Evolutionary conservation across 2,329 filamentous ascomycete genomes (phyloP).

Genomic region (Aspergillus arachidicola): DNA sequence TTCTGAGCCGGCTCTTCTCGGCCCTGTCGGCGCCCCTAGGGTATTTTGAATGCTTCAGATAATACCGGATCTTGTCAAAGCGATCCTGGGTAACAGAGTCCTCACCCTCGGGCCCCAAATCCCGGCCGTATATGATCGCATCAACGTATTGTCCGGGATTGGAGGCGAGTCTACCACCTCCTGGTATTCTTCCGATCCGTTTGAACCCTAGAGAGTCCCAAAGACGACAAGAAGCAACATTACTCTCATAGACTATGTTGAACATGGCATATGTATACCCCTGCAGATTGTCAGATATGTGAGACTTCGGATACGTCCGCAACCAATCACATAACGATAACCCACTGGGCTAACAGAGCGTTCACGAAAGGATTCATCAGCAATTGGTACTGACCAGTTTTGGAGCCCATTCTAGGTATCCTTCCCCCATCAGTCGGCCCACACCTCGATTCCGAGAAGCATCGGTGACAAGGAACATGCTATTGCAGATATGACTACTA

Average conservation of each 20-base stretch:
- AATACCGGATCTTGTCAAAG: conserved; percentile 98
- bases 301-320: not conserved
- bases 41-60: conserved; percentile 92
- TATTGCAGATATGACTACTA: conserved; percentile 84
- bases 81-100: conserved; percentile 91
- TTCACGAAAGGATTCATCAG: not conserved
- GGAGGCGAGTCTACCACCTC: conserved; percentile 69
- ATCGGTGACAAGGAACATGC: conserved; percentile 74
- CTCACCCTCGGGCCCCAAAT: conserved; percentile 66
- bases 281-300: conserved; percentile 39
- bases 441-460: conserved; percentile 73
- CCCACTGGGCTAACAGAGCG: not conserved
- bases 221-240: conserved; percentile 84
- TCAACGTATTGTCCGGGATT: conserved; percentile 70
- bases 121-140: conserved; percentile 75
- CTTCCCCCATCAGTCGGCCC: conserved; percentile 74
- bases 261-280: conserved; percentile 93
- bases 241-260: conserved; percentile 92
- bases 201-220: conserved; percentile 94
- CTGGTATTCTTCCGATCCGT: conserved; percentile 81
- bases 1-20: conserved; percentile 91
- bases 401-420: conserved; percentile 76
- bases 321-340: not conserved
- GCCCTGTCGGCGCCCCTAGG: conserved; percentile 90
- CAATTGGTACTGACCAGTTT: conserved; percentile 51